These are phyloP conservation scores for Mimosa bimucronata DNA, from an alignment of 306 rosid genomes.

Conservation along the genomic window DNA sequence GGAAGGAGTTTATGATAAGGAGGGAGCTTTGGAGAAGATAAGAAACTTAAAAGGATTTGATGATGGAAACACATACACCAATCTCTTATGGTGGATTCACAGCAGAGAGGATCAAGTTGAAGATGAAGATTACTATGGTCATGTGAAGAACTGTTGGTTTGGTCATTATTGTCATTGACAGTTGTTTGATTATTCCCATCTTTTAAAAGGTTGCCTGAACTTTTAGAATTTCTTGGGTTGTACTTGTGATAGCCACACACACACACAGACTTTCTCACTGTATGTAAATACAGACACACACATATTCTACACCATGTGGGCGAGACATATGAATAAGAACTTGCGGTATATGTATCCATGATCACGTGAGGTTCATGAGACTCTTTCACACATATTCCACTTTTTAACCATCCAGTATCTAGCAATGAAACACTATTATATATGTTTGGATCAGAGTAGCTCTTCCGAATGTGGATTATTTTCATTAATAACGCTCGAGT, in stretches of 20 bases:
- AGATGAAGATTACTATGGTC: constrained; percentile 6
- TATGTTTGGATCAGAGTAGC: neutral
- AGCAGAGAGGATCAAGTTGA: constrained; percentile 51
- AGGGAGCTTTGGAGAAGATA: constrained; percentile 57
- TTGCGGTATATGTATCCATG: neutral
- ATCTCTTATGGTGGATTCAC: constrained; percentile 93
- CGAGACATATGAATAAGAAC: neutral
- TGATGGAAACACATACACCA: constrained; percentile 84
- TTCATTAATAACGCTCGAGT: neutral
- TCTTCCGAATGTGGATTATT: neutral
- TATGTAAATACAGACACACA: too few relatives aligned
- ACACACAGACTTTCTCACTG: too few relatives aligned
- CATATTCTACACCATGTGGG: neutral
- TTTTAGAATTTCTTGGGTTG: too few relatives aligned
- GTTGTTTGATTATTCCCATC: neutral
- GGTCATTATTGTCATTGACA: constrained; percentile 3
- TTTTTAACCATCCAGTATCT: neutral
- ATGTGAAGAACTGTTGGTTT: neutral
- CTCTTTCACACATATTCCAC: neutral
- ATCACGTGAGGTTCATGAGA: neutral
- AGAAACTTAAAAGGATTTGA: constrained; percentile 66
- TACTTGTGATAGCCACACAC: neutral
- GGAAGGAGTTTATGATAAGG: constrained; percentile 70
- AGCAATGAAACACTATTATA: too few relatives aligned
- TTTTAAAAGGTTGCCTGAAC: neutral